A percentile compares a stretch with the other conserved stretches of the same genome.
phyloP scores from a whole-genome alignment of 2,329 filamentous ascomycete genomes.

The Conoideocrella luteorostrata region DNA sequence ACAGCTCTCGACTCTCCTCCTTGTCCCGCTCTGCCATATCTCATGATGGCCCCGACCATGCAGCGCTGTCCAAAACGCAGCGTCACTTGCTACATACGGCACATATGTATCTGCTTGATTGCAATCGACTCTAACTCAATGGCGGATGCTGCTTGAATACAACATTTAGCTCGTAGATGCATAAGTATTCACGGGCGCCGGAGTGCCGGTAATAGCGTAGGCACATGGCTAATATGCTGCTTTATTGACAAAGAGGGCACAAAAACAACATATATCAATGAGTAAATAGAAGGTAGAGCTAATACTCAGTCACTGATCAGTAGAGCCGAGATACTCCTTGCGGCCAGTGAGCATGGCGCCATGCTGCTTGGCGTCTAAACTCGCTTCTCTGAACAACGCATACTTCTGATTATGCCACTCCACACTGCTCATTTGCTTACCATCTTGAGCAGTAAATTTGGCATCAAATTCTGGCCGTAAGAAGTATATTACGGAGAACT shows the following conservation, averaged over 20 bases:
- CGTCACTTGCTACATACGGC: no score
- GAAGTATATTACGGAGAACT: constrained; percentile 16
- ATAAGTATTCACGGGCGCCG: no score
- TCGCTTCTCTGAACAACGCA: constrained; percentile 13
- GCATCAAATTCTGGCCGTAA: constrained; percentile 16
- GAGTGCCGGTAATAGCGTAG: no score
- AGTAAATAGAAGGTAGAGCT: background rate
- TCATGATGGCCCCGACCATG: no score
- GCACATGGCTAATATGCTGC: no score
- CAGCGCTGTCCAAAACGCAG: no score
- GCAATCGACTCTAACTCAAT: no score
- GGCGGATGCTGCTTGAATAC: no score
- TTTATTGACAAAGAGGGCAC: background rate
- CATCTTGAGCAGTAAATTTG: constrained; percentile 12
- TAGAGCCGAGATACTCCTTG: constrained; percentile 11
- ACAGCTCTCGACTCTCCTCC: no score
- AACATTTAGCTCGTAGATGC: no score
- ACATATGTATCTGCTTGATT: no score
- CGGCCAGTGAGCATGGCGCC: constrained; percentile 13
- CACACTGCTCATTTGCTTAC: constrained; percentile 12
- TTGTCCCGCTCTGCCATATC: no score
- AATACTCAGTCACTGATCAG: background rate
- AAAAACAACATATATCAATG: background rate
- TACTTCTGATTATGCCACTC: constrained; percentile 18
- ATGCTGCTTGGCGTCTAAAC: constrained; percentile 12